Evolutionary conservation across 176 grass and related monocot species (phyloP), one percentile per base, ranked within the genome.

Genomic region (Canna indica): DNA sequence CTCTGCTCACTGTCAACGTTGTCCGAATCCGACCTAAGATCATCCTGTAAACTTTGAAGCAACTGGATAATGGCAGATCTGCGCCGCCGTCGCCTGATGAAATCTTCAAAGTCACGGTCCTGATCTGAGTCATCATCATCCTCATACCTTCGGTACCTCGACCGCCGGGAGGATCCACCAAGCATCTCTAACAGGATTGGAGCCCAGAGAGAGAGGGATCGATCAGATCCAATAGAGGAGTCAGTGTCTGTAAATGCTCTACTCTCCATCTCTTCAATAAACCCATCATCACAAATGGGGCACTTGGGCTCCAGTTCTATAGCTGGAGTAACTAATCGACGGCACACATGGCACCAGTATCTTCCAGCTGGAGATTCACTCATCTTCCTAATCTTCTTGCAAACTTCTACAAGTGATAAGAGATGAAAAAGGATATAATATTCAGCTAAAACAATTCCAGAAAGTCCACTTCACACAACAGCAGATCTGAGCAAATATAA

Each of bases 281-380:
- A 99, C 13, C 81, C 95, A 45, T 80, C 70, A 41, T 85, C 73
- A 64, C 95, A 94, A 52, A 88, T 25, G 16, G 90, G 79, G 50
- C 95, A 99, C 73, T 88, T 94, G 47, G 79, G 76, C 78, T 88
- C 84, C 14, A 75, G 77, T 30, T 73, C 84, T 80, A 84, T 88
- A 47, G 76, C 83, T 20, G 80, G 74, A 53, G 84, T 75, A 7
- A 88, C 80, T 32, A 78, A 25, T 47, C 69, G 84, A 53, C 76
- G 75, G 68, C 95, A 99, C 35, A 15, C 76, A 87, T 99, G 66
- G 84, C 95, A 94, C 86, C 87, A 99, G 46, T 90, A 99, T 44
- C 75, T 86, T 78, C 82, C 71, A 48, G 22, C 53, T 34, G 69
- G 60, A 38, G 73, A 70, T 76, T 86, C 83, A 72, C 82, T 80